Evolutionary conservation across 495 filamentous ascomycete species (phyloP).

Genomic region (Xylaria nigripes): DNA sequence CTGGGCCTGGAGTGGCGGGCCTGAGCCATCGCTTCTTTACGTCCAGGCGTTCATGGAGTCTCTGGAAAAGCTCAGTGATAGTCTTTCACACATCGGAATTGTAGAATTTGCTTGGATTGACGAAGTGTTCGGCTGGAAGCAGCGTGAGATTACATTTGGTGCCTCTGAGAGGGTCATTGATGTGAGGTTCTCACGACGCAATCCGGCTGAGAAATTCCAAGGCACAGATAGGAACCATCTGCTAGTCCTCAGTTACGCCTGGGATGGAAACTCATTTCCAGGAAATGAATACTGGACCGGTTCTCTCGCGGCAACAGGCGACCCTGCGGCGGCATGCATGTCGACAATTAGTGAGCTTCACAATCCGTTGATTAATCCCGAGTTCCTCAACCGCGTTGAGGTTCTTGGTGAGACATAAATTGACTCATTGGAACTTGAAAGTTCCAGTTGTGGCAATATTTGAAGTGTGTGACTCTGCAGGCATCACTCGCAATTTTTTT

Average conservation of each 20-base stretch:
- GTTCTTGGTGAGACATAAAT: not conserved
- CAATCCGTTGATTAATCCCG: conserved; percentile 25
- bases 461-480: too few relatives aligned
- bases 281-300: conserved; percentile 34
- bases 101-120: conserved; percentile 16
- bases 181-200: conserved; percentile 23
- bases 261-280: conserved; percentile 33
- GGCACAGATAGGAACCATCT: conserved; percentile 13
- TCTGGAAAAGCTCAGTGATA: not conserved
- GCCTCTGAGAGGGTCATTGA: conserved; percentile 10
- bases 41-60: conserved; percentile 18
- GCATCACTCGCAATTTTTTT: too few relatives aligned
- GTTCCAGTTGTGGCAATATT: not conserved
- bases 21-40: conserved; percentile 15
- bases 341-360: conserved; percentile 31
- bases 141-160: not conserved
- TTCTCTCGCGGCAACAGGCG: conserved; percentile 20
- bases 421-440: not conserved
- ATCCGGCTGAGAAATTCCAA: conserved; percentile 24
- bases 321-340: conserved; percentile 34
- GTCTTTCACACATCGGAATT: conserved; percentile 7
- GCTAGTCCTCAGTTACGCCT: conserved; percentile 33
- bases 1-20: conserved; percentile 9
- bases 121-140: not conserved
- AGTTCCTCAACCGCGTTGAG: conserved; percentile 11